phyloP scores from a whole-genome alignment of 768 basidiomycete species.

The Fomitopsis pulvina region DNA sequence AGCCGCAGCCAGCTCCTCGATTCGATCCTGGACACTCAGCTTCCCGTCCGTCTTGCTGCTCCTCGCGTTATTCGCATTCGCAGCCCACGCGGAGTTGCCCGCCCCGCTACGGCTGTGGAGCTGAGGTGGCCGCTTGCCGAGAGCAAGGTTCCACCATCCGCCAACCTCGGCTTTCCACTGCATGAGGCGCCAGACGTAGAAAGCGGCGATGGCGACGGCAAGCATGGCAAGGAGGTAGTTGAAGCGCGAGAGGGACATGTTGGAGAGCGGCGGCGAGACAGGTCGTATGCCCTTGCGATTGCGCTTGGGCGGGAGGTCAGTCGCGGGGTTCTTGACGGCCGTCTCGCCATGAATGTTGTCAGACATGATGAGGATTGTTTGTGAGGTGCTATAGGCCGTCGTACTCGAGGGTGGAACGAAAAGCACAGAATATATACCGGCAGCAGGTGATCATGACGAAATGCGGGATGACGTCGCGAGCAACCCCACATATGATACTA shows the following conservation, averaged over 20 bases:
- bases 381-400: too few species aligned
- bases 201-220: conserved; percentile 36
- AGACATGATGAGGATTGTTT: conserved; percentile 5
- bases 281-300: conserved; percentile 20
- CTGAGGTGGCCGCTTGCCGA: conserved; percentile 32
- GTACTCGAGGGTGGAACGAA: too few species aligned
- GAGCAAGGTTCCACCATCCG: conserved; percentile 54
- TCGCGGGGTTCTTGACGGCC: conserved; percentile 14
- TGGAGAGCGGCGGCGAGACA: conserved; percentile 40
- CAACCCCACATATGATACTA: too few species aligned
- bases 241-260: conserved; percentile 39
- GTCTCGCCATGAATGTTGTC: conserved; percentile 6
- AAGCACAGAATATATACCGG: too few species aligned
- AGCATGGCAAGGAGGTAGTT: conserved; percentile 41
- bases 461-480: too few species aligned
- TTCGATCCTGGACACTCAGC: conserved; percentile 43
- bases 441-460: too few species aligned
- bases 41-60: conserved; percentile 3
- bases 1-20: conserved; percentile 53
- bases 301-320: conserved; percentile 24
- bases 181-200: conserved; percentile 44
- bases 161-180: conserved; percentile 47
- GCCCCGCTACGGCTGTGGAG: not conserved
- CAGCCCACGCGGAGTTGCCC: conserved; percentile 6
- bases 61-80: conserved; percentile 4